Evolutionary conservation across 1,139 yeast species (phyloP), one percentile per base, ranked within the genome.

Genomic region (Komagataea norvegica): DNA sequence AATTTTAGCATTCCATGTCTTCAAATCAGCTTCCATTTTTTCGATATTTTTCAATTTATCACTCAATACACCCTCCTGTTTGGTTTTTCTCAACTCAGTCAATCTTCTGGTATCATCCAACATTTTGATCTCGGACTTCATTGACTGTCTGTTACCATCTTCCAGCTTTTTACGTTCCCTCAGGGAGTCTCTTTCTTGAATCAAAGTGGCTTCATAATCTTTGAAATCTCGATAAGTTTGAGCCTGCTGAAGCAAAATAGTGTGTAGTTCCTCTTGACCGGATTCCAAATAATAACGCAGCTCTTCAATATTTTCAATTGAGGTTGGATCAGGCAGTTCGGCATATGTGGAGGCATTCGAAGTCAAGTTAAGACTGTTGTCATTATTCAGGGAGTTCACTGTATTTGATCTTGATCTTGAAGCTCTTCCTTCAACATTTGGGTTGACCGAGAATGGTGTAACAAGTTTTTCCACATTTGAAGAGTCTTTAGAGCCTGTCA

Each of bases 241-340:
- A 11, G 57, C 52, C 29, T 65, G 65, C 38, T 70, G 70, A 11
- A 58, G 61, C 37, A 67, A 48, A 8, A 71, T 55, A 4, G 65
- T 65, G 31, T 65, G 61, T 11, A 72, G 64, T 34, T 75, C 79
- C 17, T 64, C 68, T 44, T 73, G 74, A 0, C 72, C 68, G 5
- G 63, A 54, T 47, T 74, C 79, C 16, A 75, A 61, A 35, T 68
- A 63, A 35, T 64, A 64, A 34, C 75, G 69, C 29, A 74, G 54
- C 28, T 72, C 72, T 44, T 70, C 76, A 28, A 73, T 68, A 37
- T 74, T 73, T 8, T 50, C 52, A 15, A 52, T 48, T 4, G 49
- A 44, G 29, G 34, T 45, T 25, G 54, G 54, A 31, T 50, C 55
- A 3, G 51, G 49, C 8, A 47, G 21, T 17, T 36, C 40, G 4